Base-by-base conservation (phyloP, 108 stramenopile species). In the Nannochloropsis salina region DNA sequence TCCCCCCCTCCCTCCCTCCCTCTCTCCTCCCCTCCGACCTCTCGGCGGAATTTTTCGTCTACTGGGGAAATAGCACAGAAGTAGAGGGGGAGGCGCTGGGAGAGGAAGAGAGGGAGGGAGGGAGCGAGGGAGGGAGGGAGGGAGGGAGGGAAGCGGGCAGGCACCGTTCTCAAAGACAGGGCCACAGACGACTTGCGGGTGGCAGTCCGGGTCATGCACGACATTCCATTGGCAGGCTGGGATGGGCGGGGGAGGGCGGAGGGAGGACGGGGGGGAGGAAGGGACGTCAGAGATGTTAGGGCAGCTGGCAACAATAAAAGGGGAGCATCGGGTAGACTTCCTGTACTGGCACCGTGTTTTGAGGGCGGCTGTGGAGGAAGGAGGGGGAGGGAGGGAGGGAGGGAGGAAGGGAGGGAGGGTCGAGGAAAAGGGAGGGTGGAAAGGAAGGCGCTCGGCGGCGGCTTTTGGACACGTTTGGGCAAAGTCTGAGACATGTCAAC, bases 381-480 rank as follows among this genome's bases (percentile, higher is more conserved):
- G 42, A 83, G 22, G 80, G 1, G 12, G 51, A 18, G 3, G 2
- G 61, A 74, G 4, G 61, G 61, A 74, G 61, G 61, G 61, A 74
- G n/a, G n/a, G n/a, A n/a, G n/a, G n/a, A n/a, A n/a, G n/a, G n/a
- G n/a, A n/a, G 61, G 61, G 61, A 74, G 61, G n/a, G n/a, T n/a
- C n/a, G n/a, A n/a, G n/a, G n/a, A n/a, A n/a, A n/a, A n/a, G n/a
- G 61, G 61, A 74, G 47, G 47, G 47, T 11, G 47, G 47, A 12
- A 51, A 12, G 47, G 47, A 9, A 9, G 80, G 80, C 8, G 80
- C 80, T 8, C 51, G 85, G 43, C 47, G 90, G 8, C 45, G 85
- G 1, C 84, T 47, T 21, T 43, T 90, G 12, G 92, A 92, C 82
- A 88, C 90, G n/a, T 92, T 86, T 81, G 92, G 86, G 2, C 74